Evolutionary conservation across 305 asterid species (phyloP).

Genomic region (Fraxinus sp.): DNA sequence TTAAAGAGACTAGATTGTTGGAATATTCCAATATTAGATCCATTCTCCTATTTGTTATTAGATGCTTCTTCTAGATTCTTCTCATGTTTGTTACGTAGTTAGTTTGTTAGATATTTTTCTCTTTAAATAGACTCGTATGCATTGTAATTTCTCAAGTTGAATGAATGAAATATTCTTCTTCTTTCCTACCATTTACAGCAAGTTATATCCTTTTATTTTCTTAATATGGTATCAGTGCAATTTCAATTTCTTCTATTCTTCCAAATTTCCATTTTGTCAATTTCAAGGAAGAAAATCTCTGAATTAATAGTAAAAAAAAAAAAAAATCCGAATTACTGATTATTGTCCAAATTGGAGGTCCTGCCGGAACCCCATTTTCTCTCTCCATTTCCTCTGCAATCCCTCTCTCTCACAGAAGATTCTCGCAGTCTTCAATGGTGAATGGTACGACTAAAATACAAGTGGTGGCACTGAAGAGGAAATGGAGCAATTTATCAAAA

Average conservation of each 20-base stretch:
- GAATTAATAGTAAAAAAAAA: not conserved
- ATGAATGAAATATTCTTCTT: too few species aligned
- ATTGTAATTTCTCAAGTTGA: too few species aligned
- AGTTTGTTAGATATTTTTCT: too few species aligned
- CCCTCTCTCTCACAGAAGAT: not conserved
- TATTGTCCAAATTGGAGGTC: constrained; percentile 3
- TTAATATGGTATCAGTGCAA: too few species aligned
- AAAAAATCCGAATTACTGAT: not conserved
- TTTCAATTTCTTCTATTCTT: not conserved
- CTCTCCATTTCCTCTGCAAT: not conserved
- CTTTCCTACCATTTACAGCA: too few species aligned
- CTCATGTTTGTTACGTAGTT: too few species aligned
- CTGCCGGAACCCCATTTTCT: not conserved
- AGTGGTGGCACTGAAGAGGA: constrained; percentile 36
- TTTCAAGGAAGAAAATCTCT: not conserved
- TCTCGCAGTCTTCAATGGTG: constrained; percentile 35
- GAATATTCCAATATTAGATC: too few species aligned
- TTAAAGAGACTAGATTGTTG: not conserved
- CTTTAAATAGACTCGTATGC: too few species aligned
- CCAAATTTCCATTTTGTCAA: not conserved
- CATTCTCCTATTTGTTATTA: too few species aligned
- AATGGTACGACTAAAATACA: not conserved
- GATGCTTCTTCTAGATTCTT: too few species aligned
- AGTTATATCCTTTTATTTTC: too few species aligned
- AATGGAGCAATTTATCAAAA: constrained; percentile 60